Conservation (phyloP, 2,329 filamentous ascomycete genomes). For the Cercospora beticola region DNA sequence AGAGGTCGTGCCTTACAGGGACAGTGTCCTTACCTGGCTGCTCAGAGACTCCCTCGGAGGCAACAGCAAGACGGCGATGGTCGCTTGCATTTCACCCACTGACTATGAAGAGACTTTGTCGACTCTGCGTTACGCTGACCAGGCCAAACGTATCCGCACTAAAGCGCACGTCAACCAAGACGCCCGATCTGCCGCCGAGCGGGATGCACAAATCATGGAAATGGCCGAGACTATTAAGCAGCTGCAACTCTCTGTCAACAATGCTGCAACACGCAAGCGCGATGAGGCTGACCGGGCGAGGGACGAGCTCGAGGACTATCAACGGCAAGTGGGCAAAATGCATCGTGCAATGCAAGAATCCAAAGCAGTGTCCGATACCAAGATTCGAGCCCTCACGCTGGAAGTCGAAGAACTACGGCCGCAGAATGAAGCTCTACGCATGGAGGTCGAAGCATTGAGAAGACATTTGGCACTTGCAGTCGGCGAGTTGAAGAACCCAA, state of each 20-base stretch:
- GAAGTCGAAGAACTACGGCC: slow-evolving; percentile 52
- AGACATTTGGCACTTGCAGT: slow-evolving; percentile 86
- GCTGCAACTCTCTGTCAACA: slow-evolving; percentile 71
- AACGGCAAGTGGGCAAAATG: slow-evolving; percentile 83
- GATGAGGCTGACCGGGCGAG: slow-evolving; percentile 71
- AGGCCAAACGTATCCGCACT: slow-evolving; percentile 95
- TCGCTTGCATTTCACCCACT: slow-evolving; percentile 90
- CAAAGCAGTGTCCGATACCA: slow-evolving; percentile 84
- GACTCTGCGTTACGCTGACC: slow-evolving; percentile 93
- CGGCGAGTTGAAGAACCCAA: slow-evolving; percentile 85
- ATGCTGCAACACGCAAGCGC: slow-evolving; percentile 64
- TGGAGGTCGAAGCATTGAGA: slow-evolving; percentile 80
- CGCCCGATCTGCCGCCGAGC: slow-evolving; percentile 84
- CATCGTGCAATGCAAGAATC: slow-evolving; percentile 96
- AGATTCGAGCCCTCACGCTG: slow-evolving; percentile 75
- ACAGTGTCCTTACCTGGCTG: slow-evolving; percentile 81
- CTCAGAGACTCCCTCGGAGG: slow-evolving; percentile 94
- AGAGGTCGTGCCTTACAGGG: slow-evolving; percentile 80
- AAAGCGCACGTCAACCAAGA: slow-evolving; percentile 95
- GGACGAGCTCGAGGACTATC: slow-evolving; percentile 89
- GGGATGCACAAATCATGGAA: slow-evolving; percentile 87
- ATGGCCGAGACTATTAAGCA: slow-evolving; percentile 94
- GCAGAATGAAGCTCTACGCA: slow-evolving; percentile 57
- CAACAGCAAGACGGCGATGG: slow-evolving; percentile 99
- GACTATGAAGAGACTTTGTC: slow-evolving; percentile 98